Conservation (phyloP, 2,329 filamentous ascomycete species). For the Fusarium sp. region DNA sequence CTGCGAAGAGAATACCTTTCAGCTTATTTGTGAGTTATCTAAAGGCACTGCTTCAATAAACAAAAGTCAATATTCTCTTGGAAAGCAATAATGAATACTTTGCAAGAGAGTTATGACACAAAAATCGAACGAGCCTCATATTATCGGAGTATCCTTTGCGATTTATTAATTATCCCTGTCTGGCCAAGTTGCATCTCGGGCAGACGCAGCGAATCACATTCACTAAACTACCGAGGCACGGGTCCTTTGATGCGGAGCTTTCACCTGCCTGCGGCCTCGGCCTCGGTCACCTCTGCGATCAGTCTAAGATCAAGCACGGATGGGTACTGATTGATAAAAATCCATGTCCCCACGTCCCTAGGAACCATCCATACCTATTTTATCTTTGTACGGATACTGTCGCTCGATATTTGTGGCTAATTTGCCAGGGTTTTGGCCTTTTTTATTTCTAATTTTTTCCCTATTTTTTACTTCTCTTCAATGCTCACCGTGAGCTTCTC, state of each 20-base stretch:
- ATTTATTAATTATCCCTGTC: background rate
- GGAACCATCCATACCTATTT: background rate
- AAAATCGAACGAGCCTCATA: background rate
- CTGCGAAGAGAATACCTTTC: too few species aligned
- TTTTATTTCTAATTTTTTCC: background rate
- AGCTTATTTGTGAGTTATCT: background rate
- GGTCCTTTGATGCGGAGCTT: slow-evolving; percentile 22
- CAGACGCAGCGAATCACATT: slow-evolving; percentile 40
- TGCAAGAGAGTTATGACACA: background rate
- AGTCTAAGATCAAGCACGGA: background rate
- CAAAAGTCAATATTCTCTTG: too few species aligned
- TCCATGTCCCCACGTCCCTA: slow-evolving; percentile 6
- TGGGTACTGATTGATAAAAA: slow-evolving; percentile 27
- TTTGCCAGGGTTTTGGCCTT: slow-evolving; percentile 15
- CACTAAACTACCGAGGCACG: slow-evolving; percentile 44
- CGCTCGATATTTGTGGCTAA: background rate
- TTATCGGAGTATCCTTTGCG: background rate
- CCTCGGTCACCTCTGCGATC: slow-evolving; percentile 42
- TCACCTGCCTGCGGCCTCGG: slow-evolving; percentile 42
- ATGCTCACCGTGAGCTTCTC: slow-evolving; percentile 41
- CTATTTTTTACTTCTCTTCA: background rate
- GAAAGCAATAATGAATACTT: background rate
- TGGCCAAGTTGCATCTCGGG: slow-evolving; percentile 11
- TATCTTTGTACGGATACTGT: too few species aligned
- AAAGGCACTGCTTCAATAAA: too few species aligned